Evolutionary conservation across 1,139 yeast genomes (phyloP).

Genomic region (Chernovozyma aurita): DNA sequence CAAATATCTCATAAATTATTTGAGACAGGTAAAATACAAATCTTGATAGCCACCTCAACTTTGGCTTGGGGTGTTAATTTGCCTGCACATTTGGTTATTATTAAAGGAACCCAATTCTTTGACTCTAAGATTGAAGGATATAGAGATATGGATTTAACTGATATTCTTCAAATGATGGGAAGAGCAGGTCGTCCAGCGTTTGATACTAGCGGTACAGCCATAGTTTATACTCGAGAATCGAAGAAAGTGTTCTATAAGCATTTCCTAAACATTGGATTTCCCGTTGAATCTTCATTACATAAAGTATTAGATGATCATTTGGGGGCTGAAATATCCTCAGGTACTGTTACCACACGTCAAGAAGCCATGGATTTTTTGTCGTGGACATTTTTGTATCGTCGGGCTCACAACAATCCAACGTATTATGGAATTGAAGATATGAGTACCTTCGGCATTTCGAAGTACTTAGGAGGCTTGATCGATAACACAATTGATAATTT

Average conservation of each 20-base stretch:
- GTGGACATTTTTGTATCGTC: conserved; percentile 90
- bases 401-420: conserved; percentile 94
- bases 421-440: conserved; percentile 84
- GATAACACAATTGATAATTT: conserved; percentile 68
- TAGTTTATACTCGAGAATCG: conserved; percentile 88
- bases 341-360: conserved; percentile 75
- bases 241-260: conserved; percentile 92
- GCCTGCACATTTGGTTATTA: conserved; percentile 90
- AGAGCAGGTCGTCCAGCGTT: conserved; percentile 96
- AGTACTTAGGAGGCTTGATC: conserved; percentile 67
- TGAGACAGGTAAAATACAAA: conserved; percentile 81
- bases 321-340: conserved; percentile 94
- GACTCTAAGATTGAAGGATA: conserved; percentile 80
- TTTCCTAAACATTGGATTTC: conserved; percentile 91
- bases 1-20: conserved; percentile 81
- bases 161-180: conserved; percentile 86
- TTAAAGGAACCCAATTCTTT: conserved; percentile 89
- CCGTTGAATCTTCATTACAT: conserved; percentile 93
- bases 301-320: conserved; percentile 90
- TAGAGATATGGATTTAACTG: conserved; percentile 89
- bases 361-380: conserved; percentile 90
- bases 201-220: conserved; percentile 93
- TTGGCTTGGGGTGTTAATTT: conserved; percentile 97
- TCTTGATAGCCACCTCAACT: conserved; percentile 90
- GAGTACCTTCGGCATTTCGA: conserved; percentile 60